Conservation (phyloP, 192 early-diverging fungal species). For the Podila epigama region DNA sequence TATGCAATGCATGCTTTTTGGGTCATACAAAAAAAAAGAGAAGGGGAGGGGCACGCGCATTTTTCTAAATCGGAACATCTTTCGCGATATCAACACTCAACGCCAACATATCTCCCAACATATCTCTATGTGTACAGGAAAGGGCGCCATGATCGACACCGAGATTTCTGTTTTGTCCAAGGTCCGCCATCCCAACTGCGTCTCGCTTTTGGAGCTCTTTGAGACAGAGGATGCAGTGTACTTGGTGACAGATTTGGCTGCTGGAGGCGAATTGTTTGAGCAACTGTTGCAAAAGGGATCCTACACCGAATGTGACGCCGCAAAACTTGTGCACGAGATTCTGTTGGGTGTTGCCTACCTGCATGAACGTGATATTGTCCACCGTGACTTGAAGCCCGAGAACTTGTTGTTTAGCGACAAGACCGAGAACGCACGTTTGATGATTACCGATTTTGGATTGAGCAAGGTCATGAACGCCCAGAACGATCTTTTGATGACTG, state of each 20-base stretch:
- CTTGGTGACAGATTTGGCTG: conserved; percentile 76
- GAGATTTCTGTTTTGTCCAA: conserved; percentile 77
- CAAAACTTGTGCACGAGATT: conserved; percentile 75
- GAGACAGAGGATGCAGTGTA: conserved; percentile 78
- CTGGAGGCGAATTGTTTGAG: conserved; percentile 90
- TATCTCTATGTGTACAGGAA: conserved; percentile 50
- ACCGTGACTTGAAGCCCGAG: conserved; percentile 87
- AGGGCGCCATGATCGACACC: conserved; percentile 66
- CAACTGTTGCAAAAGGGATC: conserved; percentile 76
- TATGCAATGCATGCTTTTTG: background rate
- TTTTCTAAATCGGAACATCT: background rate
- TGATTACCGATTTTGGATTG: conserved; percentile 92
- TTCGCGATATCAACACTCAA: background rate
- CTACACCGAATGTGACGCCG: conserved; percentile 86
- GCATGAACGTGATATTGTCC: conserved; percentile 87
- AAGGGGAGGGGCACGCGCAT: background rate
- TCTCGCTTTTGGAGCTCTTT: conserved; percentile 77
- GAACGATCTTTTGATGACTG: conserved; percentile 83
- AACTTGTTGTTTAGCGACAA: conserved; percentile 81
- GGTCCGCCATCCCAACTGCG: conserved; percentile 86
- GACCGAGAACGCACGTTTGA: conserved; percentile 65
- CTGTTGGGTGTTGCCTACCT: conserved; percentile 87
- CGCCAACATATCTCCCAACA: background rate
- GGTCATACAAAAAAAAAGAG: background rate
- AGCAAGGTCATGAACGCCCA: conserved; percentile 75